Conservation (phyloP, 257 asterid genomes). For the Penstemon newberryi region DNA sequence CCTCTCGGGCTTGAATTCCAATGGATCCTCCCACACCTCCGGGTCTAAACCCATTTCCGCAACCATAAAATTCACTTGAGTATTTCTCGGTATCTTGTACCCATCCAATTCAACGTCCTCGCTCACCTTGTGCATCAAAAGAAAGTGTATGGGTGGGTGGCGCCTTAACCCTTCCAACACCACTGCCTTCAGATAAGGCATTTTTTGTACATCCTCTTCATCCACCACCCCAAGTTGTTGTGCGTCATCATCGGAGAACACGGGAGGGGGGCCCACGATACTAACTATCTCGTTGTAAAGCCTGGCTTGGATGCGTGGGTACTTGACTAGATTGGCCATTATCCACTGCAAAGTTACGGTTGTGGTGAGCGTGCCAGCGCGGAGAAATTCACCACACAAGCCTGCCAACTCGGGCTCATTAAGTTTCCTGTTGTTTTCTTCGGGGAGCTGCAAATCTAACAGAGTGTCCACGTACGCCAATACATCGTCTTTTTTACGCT, state of each 20-base stretch:
- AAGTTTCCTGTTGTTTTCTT: slow-evolving; percentile 45
- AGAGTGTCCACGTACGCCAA: slow-evolving; percentile 63
- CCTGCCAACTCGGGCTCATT: slow-evolving; percentile 48
- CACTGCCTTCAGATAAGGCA: slow-evolving; percentile 62
- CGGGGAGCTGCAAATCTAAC: slow-evolving; percentile 46
- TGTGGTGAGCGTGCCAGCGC: slow-evolving; percentile 67
- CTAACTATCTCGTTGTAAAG: slow-evolving; percentile 47
- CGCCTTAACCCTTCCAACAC: slow-evolving; percentile 64
- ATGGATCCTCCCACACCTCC: slow-evolving; percentile 63
- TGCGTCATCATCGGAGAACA: background rate
- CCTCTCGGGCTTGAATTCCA: slow-evolving; percentile 76
- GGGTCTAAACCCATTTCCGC: slow-evolving; percentile 72
- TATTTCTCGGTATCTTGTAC: slow-evolving; percentile 42
- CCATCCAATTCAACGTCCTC: slow-evolving; percentile 50
- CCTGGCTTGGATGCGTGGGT: slow-evolving; percentile 46
- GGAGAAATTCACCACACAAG: slow-evolving; percentile 57
- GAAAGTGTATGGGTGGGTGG: slow-evolving; percentile 71
- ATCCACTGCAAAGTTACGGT: slow-evolving; percentile 67
- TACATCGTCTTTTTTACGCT: slow-evolving; percentile 27
- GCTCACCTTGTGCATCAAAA: slow-evolving; percentile 54
- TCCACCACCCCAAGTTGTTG: slow-evolving; percentile 22
- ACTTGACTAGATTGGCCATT: slow-evolving; percentile 66
- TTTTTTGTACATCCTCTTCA: slow-evolving; percentile 55
- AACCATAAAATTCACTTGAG: slow-evolving; percentile 63
- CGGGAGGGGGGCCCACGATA: slow-evolving; percentile 30